Base-by-base conservation (phyloP, 768 basidiomycete genomes). In the Polyporus arcularius region DNA sequence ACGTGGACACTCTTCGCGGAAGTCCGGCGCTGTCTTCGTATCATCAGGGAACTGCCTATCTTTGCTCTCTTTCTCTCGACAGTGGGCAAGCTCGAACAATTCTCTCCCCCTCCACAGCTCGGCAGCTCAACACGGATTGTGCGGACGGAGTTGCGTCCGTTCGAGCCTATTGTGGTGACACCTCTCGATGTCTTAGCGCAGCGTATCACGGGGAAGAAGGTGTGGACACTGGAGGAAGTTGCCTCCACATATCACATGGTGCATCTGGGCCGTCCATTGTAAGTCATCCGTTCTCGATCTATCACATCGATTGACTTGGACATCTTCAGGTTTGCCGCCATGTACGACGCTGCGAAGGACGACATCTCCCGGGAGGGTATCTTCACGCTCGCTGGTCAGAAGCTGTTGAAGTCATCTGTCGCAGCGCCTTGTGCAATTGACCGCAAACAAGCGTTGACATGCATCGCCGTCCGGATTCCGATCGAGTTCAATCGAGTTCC, bases 131-230 rank as follows among this genome's bases (percentile, higher is more conserved):
- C 38, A 26, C 65, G 63, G 14, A 38, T 65, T 26, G 51, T 43
- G 48, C 30, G 49, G 48, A 30, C 18, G n/a, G 30, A 61, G 39
- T 57, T 65, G 21, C 49, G 16, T 53, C 48, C 45, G 32, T 38
- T 64, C 42, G 40, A 55, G 16, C 67, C 70, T 16, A 62, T 68
- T 50, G 60, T 58, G n/a, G 64, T 67, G 55, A 43, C 67, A 15
- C 67, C 66, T 10, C 71, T 68, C 49, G 73, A 73, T 58, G 51
- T 70, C 55, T 52, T 73, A 26, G 71, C 69, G 16, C 14, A 39
- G 26, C 21, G 43, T 30, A 40, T 65, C 16, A 26, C 26, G 16
- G 39, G 26, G 14, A 53, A 55, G 18, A 57, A 59, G 43, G 4
- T 46, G 39, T 54, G 48, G 32, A 62, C 53, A 16, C 49, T 72